phyloP scores from a whole-genome alignment of 306 rosid species.

The Quercus cerris region DNA sequence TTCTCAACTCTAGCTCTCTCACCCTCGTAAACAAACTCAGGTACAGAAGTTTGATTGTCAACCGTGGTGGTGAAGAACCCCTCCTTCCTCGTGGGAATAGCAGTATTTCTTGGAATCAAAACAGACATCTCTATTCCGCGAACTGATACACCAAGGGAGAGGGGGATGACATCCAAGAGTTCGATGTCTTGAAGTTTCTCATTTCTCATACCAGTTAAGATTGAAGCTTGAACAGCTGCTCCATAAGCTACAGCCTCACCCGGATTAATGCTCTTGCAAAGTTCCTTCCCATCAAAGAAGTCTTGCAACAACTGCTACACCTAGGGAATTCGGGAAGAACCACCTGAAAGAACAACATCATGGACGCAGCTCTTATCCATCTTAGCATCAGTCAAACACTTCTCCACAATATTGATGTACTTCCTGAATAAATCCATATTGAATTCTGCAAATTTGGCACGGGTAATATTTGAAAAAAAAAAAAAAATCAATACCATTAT shows the following conservation, averaged over 20 bases:
- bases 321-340: too few relatives aligned
- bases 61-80: not conserved
- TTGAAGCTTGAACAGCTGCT: slow-evolving; percentile 2
- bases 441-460: too few relatives aligned
- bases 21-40: slow-evolving; percentile 10
- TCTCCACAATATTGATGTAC: too few relatives aligned
- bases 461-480: too few relatives aligned
- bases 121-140: not conserved
- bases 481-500: too few relatives aligned
- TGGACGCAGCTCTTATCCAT: too few relatives aligned
- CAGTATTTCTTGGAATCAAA: too few relatives aligned
- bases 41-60: slow-evolving; percentile 10
- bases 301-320: too few relatives aligned
- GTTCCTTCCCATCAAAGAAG: too few relatives aligned
- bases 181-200: slow-evolving; percentile 5
- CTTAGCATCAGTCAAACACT: too few relatives aligned
- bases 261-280: slow-evolving; percentile 18
- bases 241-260: slow-evolving; percentile 23
- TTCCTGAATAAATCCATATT: too few relatives aligned
- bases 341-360: too few relatives aligned
- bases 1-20: slow-evolving; percentile 4
- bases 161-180: slow-evolving; percentile 15
- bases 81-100: not conserved
- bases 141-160: slow-evolving; percentile 7
- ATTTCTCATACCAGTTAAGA: not conserved